Evolutionary conservation across 2,329 filamentous ascomycete genomes (phyloP).

Genomic region (Phyllosticta capitalensis): DNA sequence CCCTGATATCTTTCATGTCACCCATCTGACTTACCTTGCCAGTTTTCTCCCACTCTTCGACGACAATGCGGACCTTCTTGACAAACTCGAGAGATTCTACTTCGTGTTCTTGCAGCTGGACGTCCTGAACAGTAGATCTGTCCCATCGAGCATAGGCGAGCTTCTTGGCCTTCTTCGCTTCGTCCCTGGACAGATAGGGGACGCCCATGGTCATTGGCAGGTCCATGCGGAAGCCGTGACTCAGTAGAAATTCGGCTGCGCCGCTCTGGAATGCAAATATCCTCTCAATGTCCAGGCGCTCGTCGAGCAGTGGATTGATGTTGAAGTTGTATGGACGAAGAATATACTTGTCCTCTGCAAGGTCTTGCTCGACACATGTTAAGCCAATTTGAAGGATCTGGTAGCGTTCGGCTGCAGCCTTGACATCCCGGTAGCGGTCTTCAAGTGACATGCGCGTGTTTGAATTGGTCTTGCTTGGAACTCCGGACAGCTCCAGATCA

Average conservation of each 20-base stretch:
- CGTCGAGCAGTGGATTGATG: slow-evolving; percentile 46
- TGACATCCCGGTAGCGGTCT: slow-evolving; percentile 51
- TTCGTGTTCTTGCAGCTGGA: slow-evolving; percentile 45
- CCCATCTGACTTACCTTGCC: slow-evolving; percentile 15
- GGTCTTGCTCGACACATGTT: slow-evolving; percentile 53
- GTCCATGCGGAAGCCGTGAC: slow-evolving; percentile 49
- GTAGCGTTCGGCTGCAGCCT: slow-evolving; percentile 51
- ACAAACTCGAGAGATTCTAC: slow-evolving; percentile 44
- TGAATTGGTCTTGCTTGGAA: slow-evolving; percentile 30
- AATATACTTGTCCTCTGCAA: slow-evolving; percentile 43
- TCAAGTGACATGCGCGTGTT: slow-evolving; percentile 44
- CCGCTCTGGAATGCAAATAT: slow-evolving; percentile 49
- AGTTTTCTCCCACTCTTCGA: slow-evolving; percentile 38
- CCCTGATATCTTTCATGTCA: background rate
- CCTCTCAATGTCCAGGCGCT: slow-evolving; percentile 50
- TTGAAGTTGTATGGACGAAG: slow-evolving; percentile 57
- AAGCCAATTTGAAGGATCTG: slow-evolving; percentile 58
- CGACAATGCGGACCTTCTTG: slow-evolving; percentile 33
- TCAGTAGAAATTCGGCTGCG: slow-evolving; percentile 52
- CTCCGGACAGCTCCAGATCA: slow-evolving; percentile 59
- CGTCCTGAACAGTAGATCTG: slow-evolving; percentile 31
- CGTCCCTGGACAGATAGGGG: slow-evolving; percentile 52
- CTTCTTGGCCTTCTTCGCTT: slow-evolving; percentile 41
- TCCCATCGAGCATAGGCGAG: slow-evolving; percentile 35
- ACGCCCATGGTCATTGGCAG: slow-evolving; percentile 48